Evolutionary conservation across 176 grass and related monocot genomes (phyloP).

Genomic region (Otatea glauca): DNA sequence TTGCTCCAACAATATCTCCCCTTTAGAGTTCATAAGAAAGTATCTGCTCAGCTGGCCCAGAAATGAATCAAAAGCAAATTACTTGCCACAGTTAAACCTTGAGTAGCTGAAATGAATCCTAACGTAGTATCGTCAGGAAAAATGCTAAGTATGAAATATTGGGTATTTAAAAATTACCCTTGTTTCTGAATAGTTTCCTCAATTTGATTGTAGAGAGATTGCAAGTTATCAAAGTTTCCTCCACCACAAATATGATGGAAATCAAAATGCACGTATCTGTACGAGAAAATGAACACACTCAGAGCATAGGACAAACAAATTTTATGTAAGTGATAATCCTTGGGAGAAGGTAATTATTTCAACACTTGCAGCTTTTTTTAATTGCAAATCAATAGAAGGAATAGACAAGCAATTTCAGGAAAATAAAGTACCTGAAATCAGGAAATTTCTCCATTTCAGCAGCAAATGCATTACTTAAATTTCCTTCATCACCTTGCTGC

Average conservation of each 20-base stretch:
- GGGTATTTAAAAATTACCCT: constrained; percentile 75
- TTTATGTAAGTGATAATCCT: constrained; percentile 31
- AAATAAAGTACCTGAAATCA: constrained; percentile 63
- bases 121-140: constrained; percentile 33
- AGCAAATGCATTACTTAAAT: constrained; percentile 81
- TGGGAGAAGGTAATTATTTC: constrained; percentile 29
- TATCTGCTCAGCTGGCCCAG: constrained; percentile 97
- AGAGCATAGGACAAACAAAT: constrained; percentile 37
- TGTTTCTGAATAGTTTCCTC: constrained; percentile 80
- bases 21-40: constrained; percentile 88
- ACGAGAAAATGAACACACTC: constrained; percentile 9
- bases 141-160: constrained; percentile 12
- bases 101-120: constrained; percentile 33
- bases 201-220: constrained; percentile 72
- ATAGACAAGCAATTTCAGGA: constrained; percentile 36
- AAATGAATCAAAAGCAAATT: constrained; percentile 71
- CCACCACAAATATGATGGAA: constrained; percentile 86
- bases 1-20: constrained; percentile 83
- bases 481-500: constrained; percentile 91
- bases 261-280: constrained; percentile 92
- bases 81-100: constrained; percentile 65
- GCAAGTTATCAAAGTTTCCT: constrained; percentile 91
- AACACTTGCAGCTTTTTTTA: constrained; percentile 10
- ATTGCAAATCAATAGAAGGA: constrained; percentile 35
- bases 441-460: constrained; percentile 78